Conservation (phyloP, 2,329 filamentous ascomycete genomes). For the Diaporthe eres region DNA sequence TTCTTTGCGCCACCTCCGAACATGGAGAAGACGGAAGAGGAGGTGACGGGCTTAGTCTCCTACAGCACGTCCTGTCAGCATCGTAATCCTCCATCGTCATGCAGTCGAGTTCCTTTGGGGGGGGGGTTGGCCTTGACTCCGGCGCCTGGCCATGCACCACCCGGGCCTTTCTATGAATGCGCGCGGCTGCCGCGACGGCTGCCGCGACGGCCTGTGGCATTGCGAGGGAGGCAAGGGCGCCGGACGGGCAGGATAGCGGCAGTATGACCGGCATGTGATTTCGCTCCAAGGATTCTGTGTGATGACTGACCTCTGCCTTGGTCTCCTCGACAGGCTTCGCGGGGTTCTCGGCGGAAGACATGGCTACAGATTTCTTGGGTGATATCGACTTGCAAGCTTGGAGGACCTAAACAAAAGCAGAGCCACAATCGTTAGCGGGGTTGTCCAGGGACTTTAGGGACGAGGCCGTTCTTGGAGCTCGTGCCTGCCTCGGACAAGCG, state of each 20-base stretch:
- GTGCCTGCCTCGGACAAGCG: not conserved
- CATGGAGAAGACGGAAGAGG: conserved; percentile 92
- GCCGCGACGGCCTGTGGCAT: not conserved
- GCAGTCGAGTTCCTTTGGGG: not conserved
- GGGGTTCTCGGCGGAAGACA: conserved; percentile 53
- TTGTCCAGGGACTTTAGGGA: conserved; percentile 19
- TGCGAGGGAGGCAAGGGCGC: conserved; percentile 15
- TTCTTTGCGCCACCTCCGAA: conserved; percentile 98
- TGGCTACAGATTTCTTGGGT: conserved; percentile 43
- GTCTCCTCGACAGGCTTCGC: conserved; percentile 53
- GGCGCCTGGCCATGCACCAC: not conserved
- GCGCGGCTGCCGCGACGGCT: conserved; percentile 13
- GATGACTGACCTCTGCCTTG: conserved; percentile 45
- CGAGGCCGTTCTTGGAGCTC: not conserved
- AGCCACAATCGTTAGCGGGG: conserved; percentile 39
- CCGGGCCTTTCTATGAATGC: not conserved
- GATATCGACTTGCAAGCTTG: conserved; percentile 26
- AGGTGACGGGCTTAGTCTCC: conserved; percentile 61
- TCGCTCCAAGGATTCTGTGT: not conserved
- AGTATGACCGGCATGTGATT: not conserved
- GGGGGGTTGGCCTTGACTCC: not conserved
- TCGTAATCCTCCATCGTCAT: not conserved
- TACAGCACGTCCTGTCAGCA: conserved; percentile 4
- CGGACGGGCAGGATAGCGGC: not conserved
- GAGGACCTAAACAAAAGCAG: conserved; percentile 40